Base-by-base conservation (phyloP, 2,329 filamentous ascomycete species). In the Fusarium guadeloupense region DNA sequence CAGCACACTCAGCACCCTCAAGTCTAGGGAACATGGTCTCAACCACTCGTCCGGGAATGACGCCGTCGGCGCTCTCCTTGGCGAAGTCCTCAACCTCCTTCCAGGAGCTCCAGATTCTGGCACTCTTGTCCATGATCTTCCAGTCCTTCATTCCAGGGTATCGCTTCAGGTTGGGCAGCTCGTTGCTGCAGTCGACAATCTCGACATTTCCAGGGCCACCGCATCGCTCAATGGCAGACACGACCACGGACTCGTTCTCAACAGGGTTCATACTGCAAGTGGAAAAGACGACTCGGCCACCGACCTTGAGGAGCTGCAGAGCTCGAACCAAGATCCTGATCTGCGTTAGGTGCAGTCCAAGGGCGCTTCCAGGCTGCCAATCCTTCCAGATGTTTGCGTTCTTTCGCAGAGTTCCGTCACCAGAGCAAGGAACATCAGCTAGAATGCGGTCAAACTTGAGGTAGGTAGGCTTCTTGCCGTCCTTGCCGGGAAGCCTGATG, bases 251-350 rank as follows among this genome's bases (percentile, higher is more conserved):
- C 78, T 99, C 95, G 71, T 99, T 97, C 80, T 99, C 95, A 23
- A 98, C 87, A 0, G 95, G 95, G 78, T 99, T 99, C 91, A 99
- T 92, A 76, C 93, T 97, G 83, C 95, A 99, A 17, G 95, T 99
- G 4, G 94, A 98, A 80, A 98, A 99, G 46, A 99, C 94, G 23
- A 98, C 91, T 62, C 93, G 87, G 45, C 95, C 95, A 34, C 95
- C 94, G 51, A 92, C 90, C 81, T 97, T 98, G 66, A 99, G 86
- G 88, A 99, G 92, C 78, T 98, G 94, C 45, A 99, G 83, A 26
- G 95, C 92, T 59, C 95, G 89, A 52, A 96, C 91, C 42, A 99
- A 81, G 67, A 99, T 99, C 40, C 94, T 85, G 38, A 92, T 85
- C 77, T 99, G 95, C 2, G 92, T 96, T 28, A 87, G 80, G 76